Evolutionary conservation across 2,329 filamentous ascomycete genomes (phyloP).

Genomic region (Aureobasidium melanogenum): DNA sequence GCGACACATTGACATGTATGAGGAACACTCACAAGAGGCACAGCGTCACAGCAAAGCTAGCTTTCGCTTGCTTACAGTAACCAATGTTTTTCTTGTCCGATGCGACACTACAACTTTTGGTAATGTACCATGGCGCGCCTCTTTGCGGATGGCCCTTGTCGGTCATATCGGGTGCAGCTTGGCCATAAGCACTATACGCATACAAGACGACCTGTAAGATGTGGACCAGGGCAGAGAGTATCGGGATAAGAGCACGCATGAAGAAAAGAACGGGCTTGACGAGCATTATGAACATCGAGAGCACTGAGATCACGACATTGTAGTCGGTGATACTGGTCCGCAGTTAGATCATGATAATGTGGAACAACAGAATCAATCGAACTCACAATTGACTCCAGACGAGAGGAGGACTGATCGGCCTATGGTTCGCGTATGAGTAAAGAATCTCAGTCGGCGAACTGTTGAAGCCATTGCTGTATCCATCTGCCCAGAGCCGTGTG

Average conservation of each 20-base stretch:
- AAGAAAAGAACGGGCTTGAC: conserved; percentile 61
- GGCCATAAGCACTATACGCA: conserved; percentile 57
- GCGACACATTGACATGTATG: conserved; percentile 1
- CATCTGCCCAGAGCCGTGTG: conserved; percentile 63
- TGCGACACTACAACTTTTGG: conserved; percentile 57
- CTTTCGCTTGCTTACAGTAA: conserved; percentile 61
- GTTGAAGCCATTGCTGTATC: conserved; percentile 62
- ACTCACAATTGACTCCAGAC: conserved; percentile 68
- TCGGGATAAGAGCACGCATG: conserved; percentile 60
- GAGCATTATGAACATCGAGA: conserved; percentile 67
- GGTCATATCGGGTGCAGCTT: conserved; percentile 63
- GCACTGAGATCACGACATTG: conserved; percentile 67
- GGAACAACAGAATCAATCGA: neutral
- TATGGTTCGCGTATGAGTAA: conserved; percentile 66
- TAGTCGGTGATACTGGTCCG: conserved; percentile 57
- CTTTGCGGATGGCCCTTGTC: conserved; percentile 54
- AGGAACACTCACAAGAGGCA: conserved; percentile 55
- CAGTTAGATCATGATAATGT: neutral
- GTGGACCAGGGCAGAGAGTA: conserved; percentile 54
- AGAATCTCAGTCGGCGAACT: conserved; percentile 61
- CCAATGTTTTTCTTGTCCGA: conserved; percentile 29
- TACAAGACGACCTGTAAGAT: conserved; percentile 52
- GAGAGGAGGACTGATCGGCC: conserved; percentile 52
- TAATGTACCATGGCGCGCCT: conserved; percentile 65
- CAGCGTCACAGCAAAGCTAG: conserved; percentile 53